Conservation (phyloP, 495 filamentous ascomycete species). For the Apiosordaria backusii region DNA sequence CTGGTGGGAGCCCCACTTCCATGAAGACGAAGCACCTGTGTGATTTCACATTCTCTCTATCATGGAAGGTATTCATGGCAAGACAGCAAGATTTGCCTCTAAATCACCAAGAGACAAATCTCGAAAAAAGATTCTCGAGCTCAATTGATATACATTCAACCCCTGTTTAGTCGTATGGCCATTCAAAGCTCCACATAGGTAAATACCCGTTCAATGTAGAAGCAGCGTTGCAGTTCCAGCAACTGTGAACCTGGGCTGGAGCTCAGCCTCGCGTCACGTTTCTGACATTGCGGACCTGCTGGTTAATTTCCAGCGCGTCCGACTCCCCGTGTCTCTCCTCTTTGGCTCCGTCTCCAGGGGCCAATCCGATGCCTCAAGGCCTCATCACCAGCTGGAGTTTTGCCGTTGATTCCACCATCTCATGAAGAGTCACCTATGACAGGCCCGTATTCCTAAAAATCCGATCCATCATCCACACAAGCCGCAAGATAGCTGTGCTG, state of each 20-base stretch:
- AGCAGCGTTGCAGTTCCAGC: too few relatives aligned
- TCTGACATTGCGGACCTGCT: conserved; percentile 3
- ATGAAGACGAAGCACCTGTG: neutral
- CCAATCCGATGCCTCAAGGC: neutral
- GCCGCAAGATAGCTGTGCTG: neutral
- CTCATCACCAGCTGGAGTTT: neutral
- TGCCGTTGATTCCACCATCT: neutral
- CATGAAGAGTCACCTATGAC: neutral
- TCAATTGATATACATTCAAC: too few relatives aligned
- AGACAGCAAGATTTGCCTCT: too few relatives aligned
- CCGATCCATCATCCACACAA: neutral
- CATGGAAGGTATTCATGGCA: too few relatives aligned
- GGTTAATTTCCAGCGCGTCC: conserved; percentile 9
- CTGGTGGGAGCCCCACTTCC: neutral
- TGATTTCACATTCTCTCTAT: neutral
- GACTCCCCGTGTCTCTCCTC: conserved; percentile 1
- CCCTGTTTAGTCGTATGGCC: too few relatives aligned
- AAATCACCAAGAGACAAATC: too few relatives aligned
- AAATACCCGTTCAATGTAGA: too few relatives aligned
- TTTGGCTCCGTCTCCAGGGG: neutral
- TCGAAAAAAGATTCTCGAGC: too few relatives aligned
- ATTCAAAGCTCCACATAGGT: too few relatives aligned
- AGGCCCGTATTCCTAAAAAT: neutral
- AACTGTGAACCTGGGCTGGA: neutral
- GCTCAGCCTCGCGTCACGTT: neutral